phyloP scores from a whole-genome alignment of 2,329 filamentous ascomycete species.

The Phyllosticta capitalensis region DNA sequence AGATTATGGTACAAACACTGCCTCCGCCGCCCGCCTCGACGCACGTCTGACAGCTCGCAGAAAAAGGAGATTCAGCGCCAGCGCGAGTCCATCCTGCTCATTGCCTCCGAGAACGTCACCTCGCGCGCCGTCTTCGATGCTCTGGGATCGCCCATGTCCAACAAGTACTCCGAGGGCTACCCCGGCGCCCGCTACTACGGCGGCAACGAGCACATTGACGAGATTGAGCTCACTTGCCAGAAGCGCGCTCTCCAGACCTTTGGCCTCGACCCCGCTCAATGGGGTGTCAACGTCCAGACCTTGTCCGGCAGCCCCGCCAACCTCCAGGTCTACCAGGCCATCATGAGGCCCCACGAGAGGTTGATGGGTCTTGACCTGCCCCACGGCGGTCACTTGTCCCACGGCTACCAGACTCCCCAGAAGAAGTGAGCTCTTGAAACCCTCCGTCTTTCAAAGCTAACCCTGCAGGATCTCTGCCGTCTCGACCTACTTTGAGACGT shows the following conservation, averaged over 20 bases:
- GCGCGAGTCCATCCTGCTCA: conserved; percentile 81
- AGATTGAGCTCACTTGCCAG: conserved; percentile 82
- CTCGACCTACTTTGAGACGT: conserved; percentile 97
- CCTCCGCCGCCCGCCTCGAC: conserved; percentile 11
- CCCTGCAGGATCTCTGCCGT: conserved; percentile 73
- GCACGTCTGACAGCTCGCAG: conserved; percentile 34
- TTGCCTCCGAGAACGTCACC: conserved; percentile 32
- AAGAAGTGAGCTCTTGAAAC: conserved; percentile 57
- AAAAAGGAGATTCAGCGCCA: conserved; percentile 93
- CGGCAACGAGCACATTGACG: conserved; percentile 92
- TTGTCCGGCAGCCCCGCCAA: conserved; percentile 91
- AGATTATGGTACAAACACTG: conserved; percentile 71
- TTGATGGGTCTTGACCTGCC: conserved; percentile 95
- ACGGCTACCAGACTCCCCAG: conserved; percentile 93
- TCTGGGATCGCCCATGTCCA: conserved; percentile 51
- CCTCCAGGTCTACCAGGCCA: conserved; percentile 93
- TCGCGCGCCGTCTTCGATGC: conserved; percentile 32
- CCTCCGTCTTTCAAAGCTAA: not conserved
- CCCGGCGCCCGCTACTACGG: conserved; percentile 94
- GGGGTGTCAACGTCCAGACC: conserved; percentile 90
- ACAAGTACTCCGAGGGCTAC: conserved; percentile 98
- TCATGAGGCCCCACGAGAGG: conserved; percentile 91
- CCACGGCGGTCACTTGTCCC: conserved; percentile 87
- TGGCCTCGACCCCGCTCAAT: conserved; percentile 71
- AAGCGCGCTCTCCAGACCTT: conserved; percentile 82